Evolutionary conservation across 345 rosid species (phyloP).

Genomic region (Populus simonii): DNA sequence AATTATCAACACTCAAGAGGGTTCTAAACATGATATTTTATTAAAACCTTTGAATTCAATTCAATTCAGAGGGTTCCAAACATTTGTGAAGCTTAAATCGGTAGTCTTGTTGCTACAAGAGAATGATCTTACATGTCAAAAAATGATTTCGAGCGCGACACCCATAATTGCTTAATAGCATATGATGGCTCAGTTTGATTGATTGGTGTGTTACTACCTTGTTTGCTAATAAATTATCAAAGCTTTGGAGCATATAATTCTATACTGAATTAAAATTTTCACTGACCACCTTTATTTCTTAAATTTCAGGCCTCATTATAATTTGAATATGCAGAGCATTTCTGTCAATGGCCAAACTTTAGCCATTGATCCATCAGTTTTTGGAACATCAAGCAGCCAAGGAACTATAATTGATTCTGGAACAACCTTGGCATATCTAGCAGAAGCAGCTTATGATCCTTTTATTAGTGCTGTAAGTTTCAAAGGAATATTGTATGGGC

Average conservation of each 20-base stretch:
- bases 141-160: not conserved
- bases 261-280: constrained; percentile 7
- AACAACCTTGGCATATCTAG: constrained; percentile 91
- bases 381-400: constrained; percentile 58
- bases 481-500: not conserved
- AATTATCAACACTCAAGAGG: no score
- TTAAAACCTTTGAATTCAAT: no score
- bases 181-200: not conserved
- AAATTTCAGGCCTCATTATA: constrained; percentile 90
- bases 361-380: constrained; percentile 65
- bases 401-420: constrained; percentile 98
- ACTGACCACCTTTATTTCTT: constrained; percentile 19
- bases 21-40: no score
- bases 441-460: constrained; percentile 68
- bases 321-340: constrained; percentile 82
- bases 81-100: not conserved
- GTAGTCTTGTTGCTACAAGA: not conserved
- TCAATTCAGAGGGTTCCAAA: no score
- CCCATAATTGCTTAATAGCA: not conserved
- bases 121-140: not conserved
- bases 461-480: constrained; percentile 72
- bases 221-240: not conserved
- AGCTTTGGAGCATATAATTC: not conserved
- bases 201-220: not conserved
- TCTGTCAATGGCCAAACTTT: constrained; percentile 66